Base-by-base conservation (phyloP, 2,329 filamentous ascomycete species). In the Neurospora crassa region DNA sequence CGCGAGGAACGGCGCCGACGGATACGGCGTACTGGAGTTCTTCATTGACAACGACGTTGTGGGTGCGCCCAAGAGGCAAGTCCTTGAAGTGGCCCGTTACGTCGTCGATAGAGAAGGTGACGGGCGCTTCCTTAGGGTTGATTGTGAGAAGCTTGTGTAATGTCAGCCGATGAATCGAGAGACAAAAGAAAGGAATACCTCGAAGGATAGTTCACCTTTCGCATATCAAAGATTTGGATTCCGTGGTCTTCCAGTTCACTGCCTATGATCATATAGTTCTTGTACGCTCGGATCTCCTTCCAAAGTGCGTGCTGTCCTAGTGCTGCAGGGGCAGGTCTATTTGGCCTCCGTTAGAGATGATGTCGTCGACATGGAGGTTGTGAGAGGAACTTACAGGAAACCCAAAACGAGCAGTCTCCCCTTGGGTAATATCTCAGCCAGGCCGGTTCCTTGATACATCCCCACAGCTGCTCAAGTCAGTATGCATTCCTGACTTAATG, bases 181-280 rank as follows among this genome's bases (percentile, higher is more conserved):
- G 1, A 11, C 40, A 3, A 3, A 40, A 40, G 10, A 40, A 40
- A 40, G 10, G 11, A 40, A 40, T 40, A 40, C 8, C 37, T 40
- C 37, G 8, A 40, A 40, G 40, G 11, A 12, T n/a, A 5, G 42
- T 47, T 37, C 37, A 70, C 72, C 70, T 84, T 89, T 75, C 81
- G 86, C 82, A 89, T 83, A 76, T 90, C 88, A 74, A 90, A 90
- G 77, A 90, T 85, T 77, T 90, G 88, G 34, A 90, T 82, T 68
- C 86, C 85, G 76, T 90, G 88, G 70, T 80, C 77, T 7, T 74
- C 73, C 0, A 86, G 83, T 74, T 83, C 82, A 59, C 79, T 79
- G 8, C 82, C 82, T 41, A 83, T 81, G 72, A 82, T 79, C 69
- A 81, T 80, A 71, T 82, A 83, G 71, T 79, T 77, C 71, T 82